phyloP scores from a whole-genome alignment of 163 green algal genomes.

The Prototheca wickerhamii region DNA sequence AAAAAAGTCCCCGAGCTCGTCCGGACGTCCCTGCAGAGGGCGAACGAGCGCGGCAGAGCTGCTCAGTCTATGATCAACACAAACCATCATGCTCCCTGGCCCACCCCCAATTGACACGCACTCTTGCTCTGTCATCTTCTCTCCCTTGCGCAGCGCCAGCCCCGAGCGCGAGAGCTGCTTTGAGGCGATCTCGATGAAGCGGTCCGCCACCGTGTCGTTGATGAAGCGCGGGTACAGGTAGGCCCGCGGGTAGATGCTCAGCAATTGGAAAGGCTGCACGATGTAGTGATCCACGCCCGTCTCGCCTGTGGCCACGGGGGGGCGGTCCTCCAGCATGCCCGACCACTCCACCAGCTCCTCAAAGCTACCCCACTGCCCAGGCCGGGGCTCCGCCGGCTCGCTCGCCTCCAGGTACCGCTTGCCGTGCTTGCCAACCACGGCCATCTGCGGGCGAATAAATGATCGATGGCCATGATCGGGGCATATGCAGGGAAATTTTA shows the following conservation, averaged over 20 bases:
- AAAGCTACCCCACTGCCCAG: background rate
- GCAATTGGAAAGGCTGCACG: slow-evolving; percentile 30
- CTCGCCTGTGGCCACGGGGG: slow-evolving; percentile 13
- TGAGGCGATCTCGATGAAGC: slow-evolving; percentile 37
- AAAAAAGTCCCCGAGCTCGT: slow-evolving; percentile 51
- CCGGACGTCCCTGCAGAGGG: slow-evolving; percentile 30
- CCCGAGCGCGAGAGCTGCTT: slow-evolving; percentile 27
- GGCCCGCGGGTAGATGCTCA: slow-evolving; percentile 41
- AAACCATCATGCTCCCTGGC: background rate
- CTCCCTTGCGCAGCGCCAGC: slow-evolving; percentile 38
- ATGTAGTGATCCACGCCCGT: slow-evolving; percentile 32
- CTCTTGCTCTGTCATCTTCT: slow-evolving; percentile 27
- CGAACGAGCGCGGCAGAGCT: background rate
- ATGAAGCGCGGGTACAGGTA: slow-evolving; percentile 49
- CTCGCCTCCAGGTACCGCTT: background rate
- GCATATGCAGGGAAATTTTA: too few species aligned
- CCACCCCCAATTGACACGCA: background rate
- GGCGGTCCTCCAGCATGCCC: slow-evolving; percentile 21
- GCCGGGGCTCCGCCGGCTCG: background rate
- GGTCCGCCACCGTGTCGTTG: slow-evolving; percentile 10
- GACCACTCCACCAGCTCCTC: slow-evolving; percentile 28
- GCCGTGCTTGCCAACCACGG: background rate
- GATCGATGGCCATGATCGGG: too few species aligned
- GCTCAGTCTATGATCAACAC: background rate
- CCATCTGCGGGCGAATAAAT: background rate